Base-by-base conservation (phyloP, 179 eudicot species). In the Spinacia oleracea region DNA sequence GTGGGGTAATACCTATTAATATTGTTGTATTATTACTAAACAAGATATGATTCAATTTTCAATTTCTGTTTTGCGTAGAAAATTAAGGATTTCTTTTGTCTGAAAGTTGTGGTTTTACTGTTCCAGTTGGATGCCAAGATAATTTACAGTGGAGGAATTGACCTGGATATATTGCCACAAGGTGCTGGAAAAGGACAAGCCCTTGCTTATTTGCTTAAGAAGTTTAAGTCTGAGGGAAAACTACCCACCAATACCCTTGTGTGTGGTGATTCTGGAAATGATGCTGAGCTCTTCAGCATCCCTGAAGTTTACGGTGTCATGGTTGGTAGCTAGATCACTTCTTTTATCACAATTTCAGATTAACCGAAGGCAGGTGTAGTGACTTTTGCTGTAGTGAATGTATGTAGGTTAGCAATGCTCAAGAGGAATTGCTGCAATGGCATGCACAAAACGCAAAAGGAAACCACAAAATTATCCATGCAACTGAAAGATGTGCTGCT, bases 121-220 rank as follows among this genome's bases (percentile, higher is more conserved):
- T 65, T 74, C 35, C 91, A 96, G 98, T 83, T 96, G 91, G 98
- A 93, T 88, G 96, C 87, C 32, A 96, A 96, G 84, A 93, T 96
- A 78, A 93, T 96, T 40, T 95, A 93, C 83, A 93, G 98, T 83
- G 97, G 98, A 78, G 98, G 98, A 66, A 87, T 89, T 77, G 98
- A 93, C 79, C 81, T 95, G 86, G 98, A 95, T 78, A 87, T 95
- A 84, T 85, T 96, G 86, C 96, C 99, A 34, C 95, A 93, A 92
- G 97, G 99, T 60, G 99, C 98, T 79, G 99, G 99, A 34, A 96
- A 96, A 90, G 99, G 99, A 55, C 98, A 96, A 87, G 99, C 99
- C 66, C 92, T 93, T 85, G 98, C 99, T 76, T 96, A 96, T 89
- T 80, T 96, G 89, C 93, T 81, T n/a, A 88, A 92, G 78, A 96